These are phyloP conservation scores for Mycosphaerella sp. DNA, from an alignment of 2,329 filamentous ascomycete genomes.

Conservation along the genomic window DNA sequence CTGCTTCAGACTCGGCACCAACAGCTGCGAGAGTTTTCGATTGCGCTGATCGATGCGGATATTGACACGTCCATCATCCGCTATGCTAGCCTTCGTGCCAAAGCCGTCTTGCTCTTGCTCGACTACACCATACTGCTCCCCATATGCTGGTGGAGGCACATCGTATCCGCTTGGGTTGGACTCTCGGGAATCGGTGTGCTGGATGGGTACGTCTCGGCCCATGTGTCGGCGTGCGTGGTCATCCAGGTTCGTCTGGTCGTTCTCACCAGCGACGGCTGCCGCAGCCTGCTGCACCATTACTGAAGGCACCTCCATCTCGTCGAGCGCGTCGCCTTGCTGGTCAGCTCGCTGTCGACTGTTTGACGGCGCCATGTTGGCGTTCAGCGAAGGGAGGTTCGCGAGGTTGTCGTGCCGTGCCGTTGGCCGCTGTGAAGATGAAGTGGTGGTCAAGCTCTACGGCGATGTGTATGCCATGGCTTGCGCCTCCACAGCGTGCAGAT, in stretches of 20 bases:
- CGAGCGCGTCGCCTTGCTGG: not conserved
- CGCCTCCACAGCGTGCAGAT: no score
- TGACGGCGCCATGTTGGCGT: constrained; percentile 8
- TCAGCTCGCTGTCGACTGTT: constrained; percentile 6
- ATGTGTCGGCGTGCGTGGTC: constrained; percentile 21
- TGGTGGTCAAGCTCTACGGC: no score
- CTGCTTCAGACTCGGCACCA: constrained; percentile 57
- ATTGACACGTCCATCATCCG: constrained; percentile 67
- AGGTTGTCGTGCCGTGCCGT: not conserved
- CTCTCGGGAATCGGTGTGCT: constrained; percentile 8
- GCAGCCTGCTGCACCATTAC: constrained; percentile 28
- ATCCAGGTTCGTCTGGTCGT: constrained; percentile 12
- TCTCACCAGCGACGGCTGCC: constrained; percentile 24
- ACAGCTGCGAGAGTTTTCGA: constrained; percentile 57
- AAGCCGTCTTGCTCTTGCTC: constrained; percentile 36
- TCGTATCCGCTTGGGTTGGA: constrained; percentile 17
- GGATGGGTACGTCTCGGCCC: constrained; percentile 25
- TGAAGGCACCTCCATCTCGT: constrained; percentile 14
- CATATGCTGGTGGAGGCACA: constrained; percentile 37
- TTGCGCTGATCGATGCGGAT: constrained; percentile 72
- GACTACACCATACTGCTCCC: constrained; percentile 35
- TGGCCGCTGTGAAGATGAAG: no score
- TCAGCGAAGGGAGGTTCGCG: not conserved
- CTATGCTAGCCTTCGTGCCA: constrained; percentile 36
- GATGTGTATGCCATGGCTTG: no score